Percentiles rank a stretch among this genome's conserved stretches.
Conservation (phyloP, 2,329 filamentous ascomycete species). For the Cladophialophora immunda region DNA sequence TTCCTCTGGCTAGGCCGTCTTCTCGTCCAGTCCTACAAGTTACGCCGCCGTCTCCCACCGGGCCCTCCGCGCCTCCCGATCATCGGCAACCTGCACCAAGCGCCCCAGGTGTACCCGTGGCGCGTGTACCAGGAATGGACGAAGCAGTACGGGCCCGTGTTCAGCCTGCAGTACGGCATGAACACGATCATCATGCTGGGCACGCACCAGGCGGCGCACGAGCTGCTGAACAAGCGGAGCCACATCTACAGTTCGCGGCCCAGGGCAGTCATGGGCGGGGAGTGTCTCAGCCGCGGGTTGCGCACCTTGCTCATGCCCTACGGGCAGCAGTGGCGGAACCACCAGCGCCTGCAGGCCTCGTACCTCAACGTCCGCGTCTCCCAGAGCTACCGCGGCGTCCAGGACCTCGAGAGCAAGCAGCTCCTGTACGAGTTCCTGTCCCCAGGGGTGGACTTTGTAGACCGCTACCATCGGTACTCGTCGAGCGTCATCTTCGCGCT, state of each 20-base stretch:
- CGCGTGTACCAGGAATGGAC: constrained; percentile 46
- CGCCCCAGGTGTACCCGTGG: constrained; percentile 46
- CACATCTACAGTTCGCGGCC: constrained; percentile 50
- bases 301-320: constrained; percentile 59
- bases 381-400: constrained; percentile 56
- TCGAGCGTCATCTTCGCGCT: constrained; percentile 60
- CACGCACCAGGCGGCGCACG: constrained; percentile 45
- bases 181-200: constrained; percentile 48
- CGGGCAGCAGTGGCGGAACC: constrained; percentile 56
- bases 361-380: constrained; percentile 56
- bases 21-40: constrained; percentile 6
- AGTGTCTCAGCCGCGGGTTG: constrained; percentile 46
- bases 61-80: constrained; percentile 54
- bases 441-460: constrained; percentile 52
- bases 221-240: constrained; percentile 50
- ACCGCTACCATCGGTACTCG: constrained; percentile 58
- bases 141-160: constrained; percentile 47
- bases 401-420: constrained; percentile 58
- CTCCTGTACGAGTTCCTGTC: constrained; percentile 53
- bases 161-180: constrained; percentile 46
- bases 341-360: constrained; percentile 53
- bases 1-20: background rate
- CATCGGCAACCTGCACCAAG: constrained; percentile 59
- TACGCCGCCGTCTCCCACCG: constrained; percentile 27
- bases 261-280: constrained; percentile 37